Conservation (phyloP, 1,284 basidiomycete genomes). For the Ustilago bromivora region DNA sequence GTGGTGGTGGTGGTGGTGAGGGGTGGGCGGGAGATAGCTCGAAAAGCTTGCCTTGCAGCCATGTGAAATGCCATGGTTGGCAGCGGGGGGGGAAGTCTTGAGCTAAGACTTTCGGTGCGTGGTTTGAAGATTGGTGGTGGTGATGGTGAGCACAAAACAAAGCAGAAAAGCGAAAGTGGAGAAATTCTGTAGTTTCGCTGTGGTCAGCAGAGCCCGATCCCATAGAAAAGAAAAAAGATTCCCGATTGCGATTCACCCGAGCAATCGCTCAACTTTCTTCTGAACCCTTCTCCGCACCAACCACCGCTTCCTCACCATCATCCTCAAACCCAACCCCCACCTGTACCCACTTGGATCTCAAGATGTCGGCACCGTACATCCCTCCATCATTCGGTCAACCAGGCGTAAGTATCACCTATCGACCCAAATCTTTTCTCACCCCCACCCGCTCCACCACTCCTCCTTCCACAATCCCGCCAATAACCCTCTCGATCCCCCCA, state of each 20-base stretch:
- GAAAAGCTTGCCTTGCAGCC: slow-evolving; percentile 32
- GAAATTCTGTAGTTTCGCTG: not conserved
- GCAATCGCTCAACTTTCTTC: not conserved
- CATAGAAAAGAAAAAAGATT: not conserved
- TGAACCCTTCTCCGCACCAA: slow-evolving; percentile 2
- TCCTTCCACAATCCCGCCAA: not conserved
- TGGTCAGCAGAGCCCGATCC: not conserved
- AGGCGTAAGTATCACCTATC: slow-evolving; percentile 53
- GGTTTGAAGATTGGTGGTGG: not conserved
- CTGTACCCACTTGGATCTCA: not conserved
- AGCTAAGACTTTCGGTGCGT: too few species aligned
- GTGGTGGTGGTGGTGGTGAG: slow-evolving; percentile 1
- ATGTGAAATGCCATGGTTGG: slow-evolving; percentile 32
- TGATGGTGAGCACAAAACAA: not conserved
- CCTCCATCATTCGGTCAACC: slow-evolving; percentile 52
- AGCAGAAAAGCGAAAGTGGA: not conserved
- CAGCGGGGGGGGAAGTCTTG: not conserved
- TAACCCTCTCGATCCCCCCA: slow-evolving; percentile 50
- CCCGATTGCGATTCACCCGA: slow-evolving; percentile 10
- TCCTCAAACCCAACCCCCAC: not conserved
- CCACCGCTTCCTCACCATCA: not conserved
- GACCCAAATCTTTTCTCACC: slow-evolving; percentile 30
- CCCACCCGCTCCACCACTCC: not conserved
- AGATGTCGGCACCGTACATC: slow-evolving; percentile 24
- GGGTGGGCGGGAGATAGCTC: slow-evolving; percentile 14